phyloP scores from a whole-genome alignment of 2,329 filamentous ascomycete genomes.

The Clonostachys byssicola region DNA sequence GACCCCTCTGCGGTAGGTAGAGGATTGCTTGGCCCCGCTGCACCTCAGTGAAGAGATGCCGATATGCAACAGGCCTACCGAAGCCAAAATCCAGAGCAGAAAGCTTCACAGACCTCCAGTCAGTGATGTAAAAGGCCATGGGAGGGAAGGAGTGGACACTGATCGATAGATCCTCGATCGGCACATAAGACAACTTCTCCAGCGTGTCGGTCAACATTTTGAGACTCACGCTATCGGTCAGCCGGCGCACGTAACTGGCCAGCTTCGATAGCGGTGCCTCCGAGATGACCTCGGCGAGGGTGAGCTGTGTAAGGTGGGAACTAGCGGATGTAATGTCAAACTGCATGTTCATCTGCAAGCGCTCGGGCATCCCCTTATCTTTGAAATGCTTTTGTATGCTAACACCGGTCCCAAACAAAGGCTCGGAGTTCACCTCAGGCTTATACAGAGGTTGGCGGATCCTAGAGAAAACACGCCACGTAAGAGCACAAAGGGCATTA shows the following conservation, averaged over 20 bases:
- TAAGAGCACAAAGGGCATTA: conserved; percentile 31
- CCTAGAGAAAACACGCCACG: conserved; percentile 31
- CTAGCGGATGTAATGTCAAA: conserved; percentile 14
- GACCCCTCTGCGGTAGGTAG: conserved; percentile 21
- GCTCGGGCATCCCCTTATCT: conserved; percentile 19
- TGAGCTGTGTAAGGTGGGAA: conserved; percentile 17
- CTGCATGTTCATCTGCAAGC: conserved; percentile 30
- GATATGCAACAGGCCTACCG: conserved; percentile 19
- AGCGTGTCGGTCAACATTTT: conserved; percentile 19
- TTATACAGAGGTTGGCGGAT: conserved; percentile 26
- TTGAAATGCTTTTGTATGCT: conserved; percentile 27
- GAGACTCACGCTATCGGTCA: conserved; percentile 26
- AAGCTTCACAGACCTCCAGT: conserved; percentile 23
- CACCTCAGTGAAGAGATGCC: conserved; percentile 22
- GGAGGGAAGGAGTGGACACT: conserved; percentile 27
- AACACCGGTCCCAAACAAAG: conserved; percentile 27
- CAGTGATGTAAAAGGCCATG: conserved; percentile 24
- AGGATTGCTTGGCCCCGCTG: conserved; percentile 15
- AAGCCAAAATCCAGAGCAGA: conserved; percentile 26
- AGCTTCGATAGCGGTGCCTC: conserved; percentile 25
- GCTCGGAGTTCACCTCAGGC: conserved; percentile 13
- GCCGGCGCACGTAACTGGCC: conserved; percentile 25
- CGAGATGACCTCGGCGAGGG: conserved; percentile 25
- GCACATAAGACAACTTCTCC: conserved; percentile 19
- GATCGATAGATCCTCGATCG: conserved; percentile 25